Evolutionary conservation across 768 basidiomycete species (phyloP).

Genomic region (Russula emetica): DNA sequence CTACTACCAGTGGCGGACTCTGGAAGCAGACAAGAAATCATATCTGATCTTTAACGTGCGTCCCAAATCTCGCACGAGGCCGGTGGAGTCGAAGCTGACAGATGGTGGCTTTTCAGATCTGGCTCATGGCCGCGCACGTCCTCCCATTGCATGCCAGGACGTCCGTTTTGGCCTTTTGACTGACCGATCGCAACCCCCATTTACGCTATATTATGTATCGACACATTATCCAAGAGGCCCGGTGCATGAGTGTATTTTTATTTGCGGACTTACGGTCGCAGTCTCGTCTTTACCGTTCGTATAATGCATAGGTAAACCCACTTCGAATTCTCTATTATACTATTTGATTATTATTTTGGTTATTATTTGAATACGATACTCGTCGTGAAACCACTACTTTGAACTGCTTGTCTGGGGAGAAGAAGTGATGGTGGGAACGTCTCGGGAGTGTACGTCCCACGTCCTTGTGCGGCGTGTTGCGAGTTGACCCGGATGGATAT

Average conservation of each 20-base stretch:
- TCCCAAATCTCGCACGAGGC: slow-evolving; percentile 18
- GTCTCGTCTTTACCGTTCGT: slow-evolving; percentile 23
- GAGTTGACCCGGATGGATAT: neutral
- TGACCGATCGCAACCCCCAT: slow-evolving; percentile 17
- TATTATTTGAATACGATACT: slow-evolving; percentile 13
- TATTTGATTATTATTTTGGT: slow-evolving; percentile 10
- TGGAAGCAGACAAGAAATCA: slow-evolving; percentile 26
- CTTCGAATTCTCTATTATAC: slow-evolving; percentile 19
- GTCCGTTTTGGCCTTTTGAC: slow-evolving; percentile 26
- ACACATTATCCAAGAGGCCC: slow-evolving; percentile 12
- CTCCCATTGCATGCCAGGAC: slow-evolving; percentile 27
- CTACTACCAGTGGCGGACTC: slow-evolving; percentile 27
- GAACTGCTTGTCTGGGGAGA: neutral
- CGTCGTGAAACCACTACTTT: slow-evolving; percentile 12
- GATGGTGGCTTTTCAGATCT: slow-evolving; percentile 18
- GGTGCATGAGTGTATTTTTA: slow-evolving; percentile 27
- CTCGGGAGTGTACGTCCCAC: neutral
- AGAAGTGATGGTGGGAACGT: neutral
- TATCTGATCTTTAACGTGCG: slow-evolving; percentile 31
- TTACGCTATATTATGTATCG: slow-evolving; percentile 26
- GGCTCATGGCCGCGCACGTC: slow-evolving; percentile 27
- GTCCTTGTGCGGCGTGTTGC: neutral
- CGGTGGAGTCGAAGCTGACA: slow-evolving; percentile 21
- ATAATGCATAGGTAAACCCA: slow-evolving; percentile 22
- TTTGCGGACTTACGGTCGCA: slow-evolving; percentile 15